Conservation (phyloP, 78 protist species). For the Guillardia theta region DNA sequence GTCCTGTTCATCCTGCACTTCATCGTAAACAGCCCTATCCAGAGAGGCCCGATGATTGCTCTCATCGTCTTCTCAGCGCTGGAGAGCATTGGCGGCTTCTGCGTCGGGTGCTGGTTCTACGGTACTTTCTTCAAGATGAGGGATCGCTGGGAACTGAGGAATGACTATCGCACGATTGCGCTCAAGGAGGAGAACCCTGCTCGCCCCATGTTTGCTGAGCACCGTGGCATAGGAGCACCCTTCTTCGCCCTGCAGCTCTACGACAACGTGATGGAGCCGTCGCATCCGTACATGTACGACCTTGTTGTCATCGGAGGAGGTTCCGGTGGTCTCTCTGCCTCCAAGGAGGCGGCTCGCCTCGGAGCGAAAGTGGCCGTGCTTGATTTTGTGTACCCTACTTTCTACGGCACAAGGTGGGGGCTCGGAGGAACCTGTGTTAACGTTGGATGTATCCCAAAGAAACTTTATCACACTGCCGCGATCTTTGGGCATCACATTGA, state of each 20-base stretch:
- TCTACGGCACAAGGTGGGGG: conserved; percentile 49
- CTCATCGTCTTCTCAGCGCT: not conserved
- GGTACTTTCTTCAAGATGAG: not conserved
- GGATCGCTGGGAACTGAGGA: not conserved
- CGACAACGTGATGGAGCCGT: not conserved
- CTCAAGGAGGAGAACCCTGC: not conserved
- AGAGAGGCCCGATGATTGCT: not conserved
- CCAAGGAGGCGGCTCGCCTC: conserved; percentile 63
- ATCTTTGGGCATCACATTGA: not conserved
- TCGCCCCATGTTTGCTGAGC: not conserved
- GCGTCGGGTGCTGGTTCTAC: not conserved
- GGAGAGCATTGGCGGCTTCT: not conserved
- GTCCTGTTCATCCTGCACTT: not conserved
- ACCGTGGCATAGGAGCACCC: not conserved
- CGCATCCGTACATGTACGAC: not conserved
- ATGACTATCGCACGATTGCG: not conserved
- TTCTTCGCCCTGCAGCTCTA: not conserved
- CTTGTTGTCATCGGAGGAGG: conserved; percentile 78
- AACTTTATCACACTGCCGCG: conserved; percentile 44
- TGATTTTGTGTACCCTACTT: conserved; percentile 54
- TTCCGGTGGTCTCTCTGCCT: conserved; percentile 67
- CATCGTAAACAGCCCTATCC: not conserved
- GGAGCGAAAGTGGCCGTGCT: conserved; percentile 49
- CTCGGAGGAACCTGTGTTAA: conserved; percentile 90
- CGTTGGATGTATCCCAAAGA: conserved; percentile 94